Percentiles rank a stretch among this genome's conserved stretches.
phyloP scores from a whole-genome alignment of 192 early-diverging fungal species.

The Gaertneriomyces sp. region DNA sequence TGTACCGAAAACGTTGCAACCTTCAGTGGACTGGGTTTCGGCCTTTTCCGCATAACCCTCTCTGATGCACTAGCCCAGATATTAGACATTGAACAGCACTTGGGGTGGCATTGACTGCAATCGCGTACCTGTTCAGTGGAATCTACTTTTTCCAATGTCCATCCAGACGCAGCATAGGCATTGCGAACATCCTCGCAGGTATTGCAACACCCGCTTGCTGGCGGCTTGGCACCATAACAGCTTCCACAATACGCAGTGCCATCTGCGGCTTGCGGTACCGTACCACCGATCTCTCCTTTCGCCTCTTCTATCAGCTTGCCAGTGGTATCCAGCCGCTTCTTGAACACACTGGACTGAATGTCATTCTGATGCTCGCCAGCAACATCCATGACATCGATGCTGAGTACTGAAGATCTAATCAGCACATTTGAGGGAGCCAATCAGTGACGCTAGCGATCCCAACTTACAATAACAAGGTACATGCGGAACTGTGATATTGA shows the following conservation, averaged over 20 bases:
- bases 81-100: conserved; percentile 11
- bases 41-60: conserved; percentile 79
- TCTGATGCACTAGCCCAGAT: conserved; percentile 60
- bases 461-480: conserved; percentile 81
- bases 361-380: conserved; percentile 83
- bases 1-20: conserved; percentile 79
- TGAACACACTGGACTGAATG: conserved; percentile 74
- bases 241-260: conserved; percentile 70
- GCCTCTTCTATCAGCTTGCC: conserved; percentile 63
- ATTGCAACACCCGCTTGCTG: conserved; percentile 83
- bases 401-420: conserved; percentile 59
- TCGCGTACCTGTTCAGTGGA: conserved; percentile 72
- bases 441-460: background rate
- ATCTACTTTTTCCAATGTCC: conserved; percentile 76
- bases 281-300: background rate
- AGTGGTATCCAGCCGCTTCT: conserved; percentile 64
- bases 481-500: conserved; percentile 88
- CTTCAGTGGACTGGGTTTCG: conserved; percentile 77
- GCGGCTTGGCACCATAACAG: conserved; percentile 77
- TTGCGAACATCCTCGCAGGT: conserved; percentile 87
- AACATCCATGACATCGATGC: conserved; percentile 93
- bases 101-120: background rate
- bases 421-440: background rate
- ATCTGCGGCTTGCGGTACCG: background rate
- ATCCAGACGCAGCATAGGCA: conserved; percentile 77